Conservation (phyloP, 164 flowering plant genomes). For the Hamamelis virginiana region DNA sequence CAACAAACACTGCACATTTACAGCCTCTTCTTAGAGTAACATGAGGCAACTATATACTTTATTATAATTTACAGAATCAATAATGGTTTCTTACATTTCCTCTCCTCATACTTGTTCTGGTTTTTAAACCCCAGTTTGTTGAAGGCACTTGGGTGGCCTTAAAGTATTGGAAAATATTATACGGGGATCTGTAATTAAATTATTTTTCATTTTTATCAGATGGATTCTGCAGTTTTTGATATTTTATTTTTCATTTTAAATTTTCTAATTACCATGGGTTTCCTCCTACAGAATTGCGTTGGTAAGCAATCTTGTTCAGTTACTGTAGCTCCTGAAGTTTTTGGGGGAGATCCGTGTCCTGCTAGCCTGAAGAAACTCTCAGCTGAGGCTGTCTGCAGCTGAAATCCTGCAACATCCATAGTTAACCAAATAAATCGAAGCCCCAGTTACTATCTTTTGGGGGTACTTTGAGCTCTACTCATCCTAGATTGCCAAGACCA, state of each 20-base stretch:
- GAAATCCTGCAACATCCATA: conserved; percentile 1
- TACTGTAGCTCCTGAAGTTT: conserved; percentile 35
- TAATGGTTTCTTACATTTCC: too few species aligned
- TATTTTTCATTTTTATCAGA: too few species aligned
- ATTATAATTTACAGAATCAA: too few species aligned
- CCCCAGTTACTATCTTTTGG: not conserved
- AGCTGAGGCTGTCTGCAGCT: conserved; percentile 55
- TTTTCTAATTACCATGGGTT: not conserved
- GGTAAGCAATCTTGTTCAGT: conserved; percentile 44
- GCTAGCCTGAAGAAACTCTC: conserved; percentile 46
- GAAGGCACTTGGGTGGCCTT: too few species aligned
- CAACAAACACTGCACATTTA: too few species aligned
- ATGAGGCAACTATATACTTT: too few species aligned
- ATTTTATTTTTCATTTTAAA: too few species aligned
- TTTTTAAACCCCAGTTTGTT: too few species aligned
- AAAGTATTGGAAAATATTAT: too few species aligned
- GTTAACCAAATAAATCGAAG: conserved; percentile 2
- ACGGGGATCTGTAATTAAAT: too few species aligned
- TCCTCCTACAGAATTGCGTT: conserved; percentile 46
- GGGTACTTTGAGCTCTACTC: not conserved
- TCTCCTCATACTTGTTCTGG: too few species aligned
- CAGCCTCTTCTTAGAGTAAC: too few species aligned
- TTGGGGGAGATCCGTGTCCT: conserved; percentile 52
- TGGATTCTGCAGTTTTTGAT: not conserved
- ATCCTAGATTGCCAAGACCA: not conserved